phyloP scores from a whole-genome alignment of 768 basidiomycete species.

The Boletus barrowsii region DNA sequence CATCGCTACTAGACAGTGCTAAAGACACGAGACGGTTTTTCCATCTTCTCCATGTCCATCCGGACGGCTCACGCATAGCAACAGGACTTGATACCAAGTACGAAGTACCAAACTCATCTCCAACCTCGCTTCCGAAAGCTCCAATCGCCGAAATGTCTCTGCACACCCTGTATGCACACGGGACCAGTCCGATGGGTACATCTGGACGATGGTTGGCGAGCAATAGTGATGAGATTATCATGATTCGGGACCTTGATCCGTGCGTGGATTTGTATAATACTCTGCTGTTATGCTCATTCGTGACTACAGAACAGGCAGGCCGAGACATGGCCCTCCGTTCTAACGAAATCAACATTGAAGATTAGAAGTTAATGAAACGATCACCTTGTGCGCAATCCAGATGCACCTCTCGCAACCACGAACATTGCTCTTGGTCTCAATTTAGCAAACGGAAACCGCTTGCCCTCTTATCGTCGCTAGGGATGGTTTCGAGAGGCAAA shows the following conservation, averaged over 20 bases:
- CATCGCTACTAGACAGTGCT: constrained; percentile 34
- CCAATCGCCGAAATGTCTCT: constrained; percentile 76
- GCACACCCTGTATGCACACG: constrained; percentile 90
- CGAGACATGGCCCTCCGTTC: constrained; percentile 90
- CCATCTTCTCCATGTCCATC: constrained; percentile 94
- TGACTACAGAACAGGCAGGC: constrained; percentile 46
- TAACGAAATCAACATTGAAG: constrained; percentile 94
- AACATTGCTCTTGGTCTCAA: constrained; percentile 94
- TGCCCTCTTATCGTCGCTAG: constrained; percentile 89
- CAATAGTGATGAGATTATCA: constrained; percentile 90
- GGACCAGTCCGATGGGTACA: constrained; percentile 95
- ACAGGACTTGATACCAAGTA: constrained; percentile 93
- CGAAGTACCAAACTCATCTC: constrained; percentile 97
- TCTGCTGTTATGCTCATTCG: constrained; percentile 1
- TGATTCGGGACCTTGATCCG: constrained; percentile 98
- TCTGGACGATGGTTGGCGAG: constrained; percentile 95
- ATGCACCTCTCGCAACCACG: constrained; percentile 62
- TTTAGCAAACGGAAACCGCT: constrained; percentile 94
- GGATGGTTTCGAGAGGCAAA: constrained; percentile 91
- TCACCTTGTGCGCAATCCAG: constrained; percentile 80
- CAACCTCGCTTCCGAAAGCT: constrained; percentile 58
- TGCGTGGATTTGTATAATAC: constrained; percentile 39
- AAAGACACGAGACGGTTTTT: constrained; percentile 65
- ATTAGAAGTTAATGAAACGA: constrained; percentile 92
- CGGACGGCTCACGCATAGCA: constrained; percentile 94